Base-by-base conservation (phyloP, 345 rosid species). In the Adansonia digitata region DNA sequence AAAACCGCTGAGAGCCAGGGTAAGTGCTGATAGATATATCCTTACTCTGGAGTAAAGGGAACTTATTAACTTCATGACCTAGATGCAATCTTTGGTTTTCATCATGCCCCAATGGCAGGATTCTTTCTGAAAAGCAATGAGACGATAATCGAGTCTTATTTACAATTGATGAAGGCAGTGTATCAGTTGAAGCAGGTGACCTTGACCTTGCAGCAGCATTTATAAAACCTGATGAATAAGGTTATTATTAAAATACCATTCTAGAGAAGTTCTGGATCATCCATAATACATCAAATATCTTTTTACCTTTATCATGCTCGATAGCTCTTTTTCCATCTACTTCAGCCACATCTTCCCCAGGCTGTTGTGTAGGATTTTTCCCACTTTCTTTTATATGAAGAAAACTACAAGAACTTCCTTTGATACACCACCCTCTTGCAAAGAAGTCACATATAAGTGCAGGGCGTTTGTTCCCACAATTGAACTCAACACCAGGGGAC, bases 371-470 rank as follows among this genome's bases (percentile, higher is more conserved):
- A 68, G 77, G 60, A 73, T 18, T 56, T 71, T 71, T 81, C 5
- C 51, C 55, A 57, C 71, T 72, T 52, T 83, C 87, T 55, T 85
- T 91, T 60, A 82, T 57, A 75, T 94, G 98, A 80, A 90, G 84
- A 84, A 94, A 94, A 85, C 77, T 89, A 83, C 98, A 94, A 2
- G 86, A 85, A 65, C 53, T 83, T 75, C 98, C 97, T 79, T 78
- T 93, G 78, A 83, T 79, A 86, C 99, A 95, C 96, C 98, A 89
- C 27, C 99, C 98, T 84, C 84, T 89, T 31, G 86, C 82, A 77
- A 83, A 94, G 82, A 90, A 94, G 78, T 85, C 82, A 76, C 98
- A 95, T 40, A 81, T 74, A 55, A 77, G 65, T 2, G 91, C 93
- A 13, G 84, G 78, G 66, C 91, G 91, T 79, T 85, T 87, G 81